A percentile compares a stretch with the other conserved stretches of the same genome.
Conservation (phyloP, 352 stramenopile genomes). For the Globisporangium irregulare region DNA sequence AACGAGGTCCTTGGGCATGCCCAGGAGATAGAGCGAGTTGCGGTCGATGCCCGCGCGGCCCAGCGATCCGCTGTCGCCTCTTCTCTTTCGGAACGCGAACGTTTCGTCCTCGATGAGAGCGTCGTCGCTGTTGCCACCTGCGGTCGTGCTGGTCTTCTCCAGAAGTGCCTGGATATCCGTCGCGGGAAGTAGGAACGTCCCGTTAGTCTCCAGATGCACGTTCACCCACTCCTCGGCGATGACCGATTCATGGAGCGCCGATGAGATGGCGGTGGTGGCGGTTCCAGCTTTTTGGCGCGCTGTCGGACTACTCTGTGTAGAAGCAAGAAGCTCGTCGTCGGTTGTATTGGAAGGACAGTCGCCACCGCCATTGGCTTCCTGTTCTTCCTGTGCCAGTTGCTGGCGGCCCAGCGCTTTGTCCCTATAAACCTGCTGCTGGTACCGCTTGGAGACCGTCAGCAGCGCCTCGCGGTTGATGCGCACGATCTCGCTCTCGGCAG, state of each 20-base stretch:
- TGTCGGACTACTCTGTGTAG: constrained; percentile 13
- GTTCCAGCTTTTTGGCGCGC: constrained; percentile 14
- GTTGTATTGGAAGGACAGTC: background rate
- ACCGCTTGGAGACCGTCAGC: constrained; percentile 18
- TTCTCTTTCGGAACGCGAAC: constrained; percentile 44
- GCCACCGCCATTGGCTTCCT: background rate
- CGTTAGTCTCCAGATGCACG: constrained; percentile 55
- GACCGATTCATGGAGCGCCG: constrained; percentile 57
- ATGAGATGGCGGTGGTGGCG: constrained; percentile 12
- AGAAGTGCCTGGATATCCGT: constrained; percentile 44
- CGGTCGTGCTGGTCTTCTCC: constrained; percentile 23
- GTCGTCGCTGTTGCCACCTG: constrained; percentile 27
- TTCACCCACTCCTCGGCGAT: constrained; percentile 84
- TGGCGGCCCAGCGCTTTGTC: constrained; percentile 6
- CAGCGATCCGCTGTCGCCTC: constrained; percentile 35
- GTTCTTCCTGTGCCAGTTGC: background rate
- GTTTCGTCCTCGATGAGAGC: constrained; percentile 33
- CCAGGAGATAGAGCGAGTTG: constrained; percentile 61
- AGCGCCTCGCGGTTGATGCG: constrained; percentile 62
- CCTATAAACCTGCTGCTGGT: constrained; percentile 16
- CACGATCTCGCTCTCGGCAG: constrained; percentile 69
- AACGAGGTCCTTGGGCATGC: constrained; percentile 75
- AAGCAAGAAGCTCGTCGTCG: background rate
- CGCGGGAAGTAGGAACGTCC: constrained; percentile 47
- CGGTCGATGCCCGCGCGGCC: constrained; percentile 68